Base-by-base conservation (phyloP, 345 rosid genomes). In the Ceriops tagal region DNA sequence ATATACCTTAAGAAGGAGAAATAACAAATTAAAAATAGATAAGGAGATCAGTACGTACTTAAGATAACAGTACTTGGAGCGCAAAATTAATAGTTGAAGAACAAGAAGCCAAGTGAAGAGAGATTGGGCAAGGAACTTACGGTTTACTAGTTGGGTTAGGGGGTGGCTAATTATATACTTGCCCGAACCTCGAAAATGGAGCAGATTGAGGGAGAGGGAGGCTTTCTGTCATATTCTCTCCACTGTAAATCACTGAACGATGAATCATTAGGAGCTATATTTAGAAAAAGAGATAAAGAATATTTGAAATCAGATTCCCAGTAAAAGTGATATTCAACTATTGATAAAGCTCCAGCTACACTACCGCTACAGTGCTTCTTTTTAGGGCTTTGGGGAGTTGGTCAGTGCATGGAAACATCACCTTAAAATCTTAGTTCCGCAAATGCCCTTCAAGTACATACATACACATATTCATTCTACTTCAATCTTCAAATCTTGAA, bases 241-340 rank as follows among this genome's bases (percentile, higher is more conserved):
- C 74, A 72, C 80, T 79, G 77, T 77, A 74, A 61, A 46, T 72
- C 76, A 73, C 74, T 71, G 74, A 77, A 60, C 75, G 69, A 74
- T 71, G 81, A 71, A 74, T 74, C 78, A 62, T 73, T 51, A 34
- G 61, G 60, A 70, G 65, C 76, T 69, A 71, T 65, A 74, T 39
- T 53, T 75, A 39, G 69, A 75, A 62, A 68, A 70, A 64, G 63
- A 64, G 73, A 71, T 28, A 71, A 71, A 72, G 65, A 56, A 61
- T 66, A 43, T 72, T 72, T 69, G 61, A 75, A 77, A 58, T 75
- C 65, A 74, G 73, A 78, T 78, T 72, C 75, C 73, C 58, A 76
- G 43, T 30, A 53, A 66, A 62, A 65, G 61, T 58, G 43, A 58
- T 31, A 57, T 28, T 61, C 52, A 53, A 66, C 47, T 19, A 67